phyloP scores from a whole-genome alignment of 2,329 filamentous ascomycete genomes.

The Fusarium duplospermum region DNA sequence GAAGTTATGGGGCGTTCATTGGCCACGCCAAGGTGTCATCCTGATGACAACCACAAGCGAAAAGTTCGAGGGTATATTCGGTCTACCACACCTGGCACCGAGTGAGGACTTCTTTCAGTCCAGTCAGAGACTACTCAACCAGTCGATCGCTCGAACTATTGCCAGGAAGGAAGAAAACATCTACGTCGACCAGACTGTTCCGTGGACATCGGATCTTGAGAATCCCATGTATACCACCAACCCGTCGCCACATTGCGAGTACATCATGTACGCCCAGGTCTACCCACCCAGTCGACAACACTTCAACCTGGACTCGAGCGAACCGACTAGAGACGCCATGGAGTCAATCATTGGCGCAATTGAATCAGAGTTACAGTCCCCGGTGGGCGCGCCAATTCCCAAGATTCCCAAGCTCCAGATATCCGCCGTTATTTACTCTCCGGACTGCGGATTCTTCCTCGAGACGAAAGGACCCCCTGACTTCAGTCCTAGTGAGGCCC shows the following conservation, averaged over 20 bases:
- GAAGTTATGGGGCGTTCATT: constrained; percentile 85
- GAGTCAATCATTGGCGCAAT: constrained; percentile 61
- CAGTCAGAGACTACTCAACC: constrained; percentile 75
- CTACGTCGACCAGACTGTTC: constrained; percentile 70
- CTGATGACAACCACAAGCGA: constrained; percentile 91
- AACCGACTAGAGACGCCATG: constrained; percentile 46
- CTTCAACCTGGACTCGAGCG: constrained; percentile 48
- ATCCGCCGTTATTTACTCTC: constrained; percentile 74
- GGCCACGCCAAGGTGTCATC: constrained; percentile 81
- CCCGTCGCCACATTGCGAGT: constrained; percentile 84
- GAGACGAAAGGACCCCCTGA: constrained; percentile 72
- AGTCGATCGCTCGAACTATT: constrained; percentile 76
- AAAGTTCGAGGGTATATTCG: constrained; percentile 93
- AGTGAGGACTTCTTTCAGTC: constrained; percentile 66
- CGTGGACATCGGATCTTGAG: constrained; percentile 80
- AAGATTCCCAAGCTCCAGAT: constrained; percentile 68
- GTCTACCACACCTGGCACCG: constrained; percentile 83
- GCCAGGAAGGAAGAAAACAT: constrained; percentile 69
- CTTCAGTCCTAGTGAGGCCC: constrained; percentile 61
- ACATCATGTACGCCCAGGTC: constrained; percentile 86
- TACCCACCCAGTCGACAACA: constrained; percentile 62
- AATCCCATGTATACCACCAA: constrained; percentile 68
- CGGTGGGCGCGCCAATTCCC: constrained; percentile 68
- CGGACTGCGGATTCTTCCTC: constrained; percentile 75
- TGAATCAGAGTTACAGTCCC: constrained; percentile 72